Evolutionary conservation across 2,329 filamentous ascomycete genomes (phyloP), one percentile per base, ranked within the genome.

Genomic region (Graphium sp.): DNA sequence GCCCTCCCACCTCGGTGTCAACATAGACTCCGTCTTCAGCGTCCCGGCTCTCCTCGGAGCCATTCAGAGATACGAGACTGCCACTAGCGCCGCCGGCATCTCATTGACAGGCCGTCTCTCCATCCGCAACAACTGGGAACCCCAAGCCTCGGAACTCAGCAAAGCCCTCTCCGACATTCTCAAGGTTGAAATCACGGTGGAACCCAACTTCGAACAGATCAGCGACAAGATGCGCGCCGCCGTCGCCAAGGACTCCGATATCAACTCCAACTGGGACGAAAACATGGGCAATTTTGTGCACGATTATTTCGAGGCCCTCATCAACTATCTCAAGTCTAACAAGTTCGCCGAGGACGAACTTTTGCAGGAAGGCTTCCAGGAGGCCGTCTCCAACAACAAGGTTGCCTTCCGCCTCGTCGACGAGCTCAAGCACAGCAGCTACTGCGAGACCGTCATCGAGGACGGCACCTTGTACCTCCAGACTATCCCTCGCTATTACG

Each of bases 391-490:
- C 7, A 55, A 48, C 37, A 48, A 45, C 22, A 49, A 55, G 38
- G 41, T 65, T 12, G 48, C 41, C 13, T 52, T 66, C 36, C 52
- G 60, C 17, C 38, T 67, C 21, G 59, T 64, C 3, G 59, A 62
- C 27, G 48, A 52, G 38, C 47, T 60, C 22, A 38, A 44, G 36
- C 48, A 52, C 31, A 42, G 36, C 5, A 45, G 41, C 9, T 65
- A 63, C 33, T 50, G 55, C 35, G 62, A 68, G 49, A 40, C 44
- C 12, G 45, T 57, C 3, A 32, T 66, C 18, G 60, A 66, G 39
- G 55, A 58, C 22, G 62, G 60, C 2, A 43, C 55, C 18, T 41
- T 67, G 14, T 62, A 60, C 32, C 39, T 70, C n/a, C 60, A 65
- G 52, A 50, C 52, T 9, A 42, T 39, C 3, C 39, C 53, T 2